Base-by-base conservation (phyloP, 2,329 filamentous ascomycete species). In the Colletotrichum sp. region DNA sequence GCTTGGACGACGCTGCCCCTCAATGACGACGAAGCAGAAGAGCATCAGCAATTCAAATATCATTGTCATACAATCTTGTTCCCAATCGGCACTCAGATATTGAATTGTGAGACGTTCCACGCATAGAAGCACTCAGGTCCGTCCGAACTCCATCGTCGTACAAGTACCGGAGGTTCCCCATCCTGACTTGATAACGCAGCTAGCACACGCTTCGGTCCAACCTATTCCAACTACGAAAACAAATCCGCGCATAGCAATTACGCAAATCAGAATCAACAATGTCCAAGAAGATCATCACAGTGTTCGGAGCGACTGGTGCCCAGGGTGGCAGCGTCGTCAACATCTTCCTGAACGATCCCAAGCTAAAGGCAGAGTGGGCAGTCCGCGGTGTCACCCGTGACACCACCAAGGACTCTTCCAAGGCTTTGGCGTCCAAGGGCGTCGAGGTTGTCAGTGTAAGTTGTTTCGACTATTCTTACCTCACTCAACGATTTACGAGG, bases 251-350 rank as follows among this genome's bases (percentile, higher is more conserved):
- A 24, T 32, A 63, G 26, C 3, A 30, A 14, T n/a, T 58, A 28
- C 10, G 5, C 32, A 55, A 13, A 64, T 13, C 6, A 21, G 14
- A 43, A 48, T 21, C 9, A 30, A 71, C 58, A 74, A 78, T 78
- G 77, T 10, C 73, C 70, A 77, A 78, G 71, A 89, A 88, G 78
- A 83, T 89, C 78, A 85, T 92, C 79, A 88, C 88, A 59, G 85
- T 93, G 14, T 89, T 92, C 78, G 90, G 90, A 32, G 88, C 90
- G 58, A 92, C 90, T 21, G 90, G 91, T 73, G 87, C 89, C 74
- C 91, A 93, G 82, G 92, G 92, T 64, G 88, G 89, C 76, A 90
- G 89, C 10, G 85, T 92, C 61, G 87, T 90, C 66, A 28, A 83
- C 85, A 78, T 81, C 4, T 85, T 85, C 76, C 77, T 85, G 55